phyloP scores from a whole-genome alignment of 495 filamentous ascomycete genomes.

The Neurospora terricola region DNA sequence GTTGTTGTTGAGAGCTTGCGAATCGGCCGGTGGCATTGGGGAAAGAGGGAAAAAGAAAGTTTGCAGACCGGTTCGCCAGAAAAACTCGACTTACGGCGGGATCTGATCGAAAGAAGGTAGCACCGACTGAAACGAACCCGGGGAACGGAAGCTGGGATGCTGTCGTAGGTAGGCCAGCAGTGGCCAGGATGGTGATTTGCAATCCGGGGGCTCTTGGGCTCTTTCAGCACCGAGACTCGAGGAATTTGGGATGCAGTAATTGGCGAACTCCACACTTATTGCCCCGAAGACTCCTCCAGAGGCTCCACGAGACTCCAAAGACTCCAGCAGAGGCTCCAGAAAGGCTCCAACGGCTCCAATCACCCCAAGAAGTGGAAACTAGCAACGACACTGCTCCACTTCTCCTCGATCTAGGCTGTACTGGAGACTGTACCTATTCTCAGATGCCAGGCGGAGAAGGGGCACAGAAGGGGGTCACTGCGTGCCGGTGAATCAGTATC shows the following conservation, averaged over 20 bases:
- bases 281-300: background rate
- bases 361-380: background rate
- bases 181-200: background rate
- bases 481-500: background rate
- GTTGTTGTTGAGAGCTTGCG: slow-evolving; percentile 7
- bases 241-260: background rate
- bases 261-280: background rate
- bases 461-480: background rate
- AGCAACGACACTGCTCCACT: background rate
- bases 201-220: background rate
- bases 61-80: background rate
- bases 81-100: background rate
- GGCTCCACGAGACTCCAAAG: background rate
- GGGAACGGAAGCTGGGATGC: background rate
- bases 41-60: background rate
- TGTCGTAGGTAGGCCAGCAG: background rate
- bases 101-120: background rate
- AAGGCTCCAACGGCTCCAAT: background rate
- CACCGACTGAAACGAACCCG: background rate
- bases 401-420: background rate
- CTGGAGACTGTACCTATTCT: background rate
- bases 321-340: background rate
- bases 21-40: slow-evolving; percentile 18
- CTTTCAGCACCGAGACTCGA: background rate
- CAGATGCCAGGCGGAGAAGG: background rate